A percentile compares a stretch with the other conserved stretches of the same genome.
Conservation (phyloP, 1,284 basidiomycete species). For the Malassezia pachydermatis region DNA sequence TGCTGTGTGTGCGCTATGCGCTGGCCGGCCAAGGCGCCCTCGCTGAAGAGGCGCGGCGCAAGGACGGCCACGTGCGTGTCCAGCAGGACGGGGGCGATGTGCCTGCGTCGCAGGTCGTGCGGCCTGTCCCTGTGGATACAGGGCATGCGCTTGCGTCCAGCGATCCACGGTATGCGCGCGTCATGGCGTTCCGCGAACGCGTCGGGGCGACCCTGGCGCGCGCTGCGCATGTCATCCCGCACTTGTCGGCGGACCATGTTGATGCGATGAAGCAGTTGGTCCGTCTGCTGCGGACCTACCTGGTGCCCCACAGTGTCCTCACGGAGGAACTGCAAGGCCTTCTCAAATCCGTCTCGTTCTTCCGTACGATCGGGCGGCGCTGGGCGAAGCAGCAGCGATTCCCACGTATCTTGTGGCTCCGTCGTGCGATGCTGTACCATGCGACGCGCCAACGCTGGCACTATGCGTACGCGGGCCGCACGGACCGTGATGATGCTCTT, state of each 20-base stretch:
- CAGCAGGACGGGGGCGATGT: slow-evolving; percentile 56
- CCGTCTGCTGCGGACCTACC: slow-evolving; percentile 37
- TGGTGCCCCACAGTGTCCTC: slow-evolving; percentile 40
- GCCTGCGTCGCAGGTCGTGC: slow-evolving; percentile 57
- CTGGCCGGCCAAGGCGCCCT: slow-evolving; percentile 63
- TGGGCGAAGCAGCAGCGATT: slow-evolving; percentile 66
- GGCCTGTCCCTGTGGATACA: slow-evolving; percentile 50
- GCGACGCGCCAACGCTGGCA: slow-evolving; percentile 62
- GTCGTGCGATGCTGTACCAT: slow-evolving; percentile 61
- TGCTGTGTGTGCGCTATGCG: slow-evolving; percentile 55
- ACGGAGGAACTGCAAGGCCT: slow-evolving; percentile 44
- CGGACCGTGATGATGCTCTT: slow-evolving; percentile 67
- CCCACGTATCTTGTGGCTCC: slow-evolving; percentile 64
- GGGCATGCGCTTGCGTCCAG: slow-evolving; percentile 64
- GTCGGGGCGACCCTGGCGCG: slow-evolving; percentile 63
- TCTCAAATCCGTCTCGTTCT: slow-evolving; percentile 29
- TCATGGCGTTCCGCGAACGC: slow-evolving; percentile 57
- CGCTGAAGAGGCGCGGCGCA: slow-evolving; percentile 55
- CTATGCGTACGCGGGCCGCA: slow-evolving; percentile 67
- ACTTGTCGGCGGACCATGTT: slow-evolving; percentile 66
- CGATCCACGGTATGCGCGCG: slow-evolving; percentile 59
- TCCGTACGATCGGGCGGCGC: slow-evolving; percentile 51
- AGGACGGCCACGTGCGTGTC: slow-evolving; percentile 53
- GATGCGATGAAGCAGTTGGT: slow-evolving; percentile 63
- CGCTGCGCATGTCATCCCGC: slow-evolving; percentile 56